Conservation (phyloP, 2,329 filamentous ascomycete genomes). For the Rhytidhysteron rufulum region DNA sequence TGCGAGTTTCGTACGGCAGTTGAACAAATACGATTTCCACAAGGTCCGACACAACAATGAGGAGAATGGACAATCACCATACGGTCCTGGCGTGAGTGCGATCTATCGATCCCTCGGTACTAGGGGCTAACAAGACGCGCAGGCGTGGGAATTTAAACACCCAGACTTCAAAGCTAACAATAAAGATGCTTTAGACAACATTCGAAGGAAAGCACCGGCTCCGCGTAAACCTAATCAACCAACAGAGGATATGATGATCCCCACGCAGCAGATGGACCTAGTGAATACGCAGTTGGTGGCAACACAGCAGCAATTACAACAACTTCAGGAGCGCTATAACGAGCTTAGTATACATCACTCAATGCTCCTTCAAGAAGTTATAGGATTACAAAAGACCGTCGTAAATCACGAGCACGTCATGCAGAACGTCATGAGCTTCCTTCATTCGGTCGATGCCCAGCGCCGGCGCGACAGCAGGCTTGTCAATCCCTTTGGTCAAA, state of each 20-base stretch:
- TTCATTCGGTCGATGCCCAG: conserved; percentile 63
- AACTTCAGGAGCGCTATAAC: conserved; percentile 77
- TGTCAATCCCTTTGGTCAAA: conserved; percentile 36
- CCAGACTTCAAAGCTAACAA: conserved; percentile 94
- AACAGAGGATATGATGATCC: conserved; percentile 68
- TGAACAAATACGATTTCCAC: conserved; percentile 98
- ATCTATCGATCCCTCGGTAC: conserved; percentile 1
- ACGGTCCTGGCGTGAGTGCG: conserved; percentile 67
- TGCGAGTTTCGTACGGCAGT: conserved; percentile 89
- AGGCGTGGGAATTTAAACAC: conserved; percentile 97
- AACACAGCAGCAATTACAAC: conserved; percentile 87
- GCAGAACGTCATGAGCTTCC: conserved; percentile 66
- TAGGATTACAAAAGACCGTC: conserved; percentile 66
- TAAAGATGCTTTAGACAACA: conserved; percentile 95
- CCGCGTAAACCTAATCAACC: conserved; percentile 64
- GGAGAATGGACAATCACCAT: conserved; percentile 75
- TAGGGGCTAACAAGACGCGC: conserved; percentile 4
- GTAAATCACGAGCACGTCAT: conserved; percentile 69
- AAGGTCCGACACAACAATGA: conserved; percentile 92
- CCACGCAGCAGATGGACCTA: conserved; percentile 82
- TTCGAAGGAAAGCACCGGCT: conserved; percentile 89
- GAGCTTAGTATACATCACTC: conserved; percentile 68
- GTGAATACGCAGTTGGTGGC: conserved; percentile 84
- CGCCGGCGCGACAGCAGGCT: conserved; percentile 59
- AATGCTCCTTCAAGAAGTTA: conserved; percentile 61